Evolutionary conservation across 2,329 filamentous ascomycete genomes (phyloP).

Genomic region (Penicillium sp.): DNA sequence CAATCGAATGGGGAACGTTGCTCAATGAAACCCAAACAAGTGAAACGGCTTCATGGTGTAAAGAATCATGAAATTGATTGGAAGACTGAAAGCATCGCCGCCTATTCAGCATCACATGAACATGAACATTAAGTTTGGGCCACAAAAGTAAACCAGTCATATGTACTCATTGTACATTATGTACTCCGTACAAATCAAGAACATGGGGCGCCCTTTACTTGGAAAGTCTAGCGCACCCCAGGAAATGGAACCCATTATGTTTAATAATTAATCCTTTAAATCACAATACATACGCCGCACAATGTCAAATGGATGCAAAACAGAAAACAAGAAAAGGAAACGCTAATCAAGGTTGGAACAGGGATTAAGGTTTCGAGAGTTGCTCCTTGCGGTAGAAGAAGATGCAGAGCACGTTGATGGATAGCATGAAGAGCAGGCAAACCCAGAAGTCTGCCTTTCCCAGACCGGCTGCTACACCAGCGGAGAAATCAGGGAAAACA

Average conservation of each 20-base stretch:
- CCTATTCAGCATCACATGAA: not conserved
- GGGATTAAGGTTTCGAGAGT: constrained; percentile 31
- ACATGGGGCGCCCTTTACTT: not conserved
- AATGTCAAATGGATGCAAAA: constrained; percentile 7
- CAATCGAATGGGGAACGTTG: not conserved
- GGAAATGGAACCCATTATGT: not conserved
- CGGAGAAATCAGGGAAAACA: constrained; percentile 62
- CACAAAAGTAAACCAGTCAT: not conserved
- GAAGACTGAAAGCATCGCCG: not conserved
- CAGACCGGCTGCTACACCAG: constrained; percentile 20
- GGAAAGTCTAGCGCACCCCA: not conserved
- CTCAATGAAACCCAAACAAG: not conserved
- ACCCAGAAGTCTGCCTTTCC: constrained; percentile 35
- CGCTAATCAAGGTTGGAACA: constrained; percentile 8
- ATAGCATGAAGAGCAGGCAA: constrained; percentile 56
- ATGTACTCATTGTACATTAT: not conserved
- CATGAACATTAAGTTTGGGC: not conserved
- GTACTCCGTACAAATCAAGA: not conserved
- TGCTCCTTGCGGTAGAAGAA: constrained; percentile 49
- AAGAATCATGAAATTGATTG: not conserved
- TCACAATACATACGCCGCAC: not conserved
- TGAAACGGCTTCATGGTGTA: not conserved
- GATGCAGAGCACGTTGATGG: constrained; percentile 63
- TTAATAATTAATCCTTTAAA: constrained; percentile 1
- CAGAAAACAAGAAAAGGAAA: constrained; percentile 5